These are phyloP conservation scores for Geosmithia putterillii DNA, from an alignment of 2,329 filamentous ascomycete species.

Conservation along the genomic window DNA sequence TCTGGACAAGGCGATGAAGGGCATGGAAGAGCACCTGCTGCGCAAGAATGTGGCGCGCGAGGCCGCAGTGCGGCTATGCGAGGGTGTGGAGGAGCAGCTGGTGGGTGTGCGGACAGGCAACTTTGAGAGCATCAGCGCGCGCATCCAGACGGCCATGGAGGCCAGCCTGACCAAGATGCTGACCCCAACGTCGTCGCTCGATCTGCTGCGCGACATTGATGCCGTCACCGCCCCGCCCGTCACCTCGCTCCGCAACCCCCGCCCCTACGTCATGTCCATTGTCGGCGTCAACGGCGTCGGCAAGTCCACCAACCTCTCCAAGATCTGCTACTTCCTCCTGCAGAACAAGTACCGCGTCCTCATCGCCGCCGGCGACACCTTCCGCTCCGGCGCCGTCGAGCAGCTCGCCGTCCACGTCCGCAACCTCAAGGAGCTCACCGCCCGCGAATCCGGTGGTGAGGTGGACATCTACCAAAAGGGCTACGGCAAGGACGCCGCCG, in stretches of 20 bases:
- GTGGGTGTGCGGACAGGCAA: slow-evolving; percentile 82
- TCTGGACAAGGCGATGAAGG: slow-evolving; percentile 82
- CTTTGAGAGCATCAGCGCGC: slow-evolving; percentile 81
- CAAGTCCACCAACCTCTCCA: slow-evolving; percentile 94
- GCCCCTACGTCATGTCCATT: slow-evolving; percentile 95
- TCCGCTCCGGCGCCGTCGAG: slow-evolving; percentile 93
- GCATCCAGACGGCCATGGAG: slow-evolving; percentile 79
- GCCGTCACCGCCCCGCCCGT: slow-evolving; percentile 56
- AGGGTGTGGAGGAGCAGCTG: slow-evolving; percentile 82
- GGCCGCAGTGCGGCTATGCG: slow-evolving; percentile 80
- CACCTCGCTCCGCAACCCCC: slow-evolving; percentile 48
- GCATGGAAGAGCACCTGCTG: slow-evolving; percentile 89
- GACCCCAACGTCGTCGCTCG: slow-evolving; percentile 87
- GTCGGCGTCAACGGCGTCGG: slow-evolving; percentile 97
- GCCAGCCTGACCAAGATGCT: slow-evolving; percentile 88
- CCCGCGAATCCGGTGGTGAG: slow-evolving; percentile 68
- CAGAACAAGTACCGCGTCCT: slow-evolving; percentile 96
- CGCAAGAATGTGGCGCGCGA: slow-evolving; percentile 95
- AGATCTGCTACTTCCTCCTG: slow-evolving; percentile 94
- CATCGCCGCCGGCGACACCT: slow-evolving; percentile 90
- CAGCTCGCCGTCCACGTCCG: slow-evolving; percentile 91
- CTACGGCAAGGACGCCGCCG: slow-evolving; percentile 94
- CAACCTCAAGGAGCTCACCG: slow-evolving; percentile 79
- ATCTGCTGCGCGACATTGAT: slow-evolving; percentile 88
- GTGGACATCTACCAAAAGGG: slow-evolving; percentile 95